Evolutionary conservation across 495 filamentous ascomycete genomes (phyloP).

Genomic region (Hypoxylon lenormandii): DNA sequence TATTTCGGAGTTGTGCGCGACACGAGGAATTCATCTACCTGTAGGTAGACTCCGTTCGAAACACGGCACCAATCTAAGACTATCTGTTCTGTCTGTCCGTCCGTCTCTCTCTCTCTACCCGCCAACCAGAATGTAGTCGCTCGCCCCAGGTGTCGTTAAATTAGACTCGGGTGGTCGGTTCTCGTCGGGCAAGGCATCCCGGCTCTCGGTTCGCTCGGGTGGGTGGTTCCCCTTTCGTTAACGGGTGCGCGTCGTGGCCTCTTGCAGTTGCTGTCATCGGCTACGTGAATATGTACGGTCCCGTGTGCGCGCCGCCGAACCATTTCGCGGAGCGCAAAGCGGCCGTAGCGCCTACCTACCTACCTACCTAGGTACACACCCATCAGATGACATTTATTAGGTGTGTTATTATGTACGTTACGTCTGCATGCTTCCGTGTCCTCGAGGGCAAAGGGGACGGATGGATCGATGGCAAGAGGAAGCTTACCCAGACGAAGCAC

Average conservation of each 20-base stretch:
- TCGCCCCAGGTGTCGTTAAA: slow-evolving; percentile 42
- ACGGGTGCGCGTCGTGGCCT: slow-evolving; percentile 29
- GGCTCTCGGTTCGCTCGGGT: slow-evolving; percentile 39
- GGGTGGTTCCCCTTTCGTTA: not conserved
- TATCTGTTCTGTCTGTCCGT: not conserved
- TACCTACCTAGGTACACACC: not conserved
- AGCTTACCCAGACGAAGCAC: too few relatives aligned
- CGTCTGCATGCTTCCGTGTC: slow-evolving; percentile 31
- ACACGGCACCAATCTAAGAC: too few relatives aligned
- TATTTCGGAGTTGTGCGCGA: slow-evolving; percentile 11
- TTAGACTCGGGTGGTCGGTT: slow-evolving; percentile 43
- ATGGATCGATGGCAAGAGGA: slow-evolving; percentile 15
- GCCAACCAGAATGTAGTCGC: slow-evolving; percentile 18
- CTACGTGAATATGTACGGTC: slow-evolving; percentile 15
- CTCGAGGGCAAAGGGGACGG: slow-evolving; percentile 4
- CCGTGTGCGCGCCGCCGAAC: slow-evolving; percentile 29
- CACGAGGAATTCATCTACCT: not conserved
- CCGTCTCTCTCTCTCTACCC: slow-evolving; percentile 8
- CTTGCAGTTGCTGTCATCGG: slow-evolving; percentile 30
- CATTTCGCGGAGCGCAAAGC: slow-evolving; percentile 10
- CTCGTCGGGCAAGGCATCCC: slow-evolving; percentile 38
- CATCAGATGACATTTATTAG: slow-evolving; percentile 25
- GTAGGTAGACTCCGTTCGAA: too few relatives aligned
- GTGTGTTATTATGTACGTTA: slow-evolving; percentile 1
- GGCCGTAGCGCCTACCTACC: slow-evolving; percentile 2